Evolutionary conservation across 495 filamentous ascomycete genomes (phyloP), one percentile per base, ranked within the genome.

Genomic region (Umbilicaria muhlenbergii): DNA sequence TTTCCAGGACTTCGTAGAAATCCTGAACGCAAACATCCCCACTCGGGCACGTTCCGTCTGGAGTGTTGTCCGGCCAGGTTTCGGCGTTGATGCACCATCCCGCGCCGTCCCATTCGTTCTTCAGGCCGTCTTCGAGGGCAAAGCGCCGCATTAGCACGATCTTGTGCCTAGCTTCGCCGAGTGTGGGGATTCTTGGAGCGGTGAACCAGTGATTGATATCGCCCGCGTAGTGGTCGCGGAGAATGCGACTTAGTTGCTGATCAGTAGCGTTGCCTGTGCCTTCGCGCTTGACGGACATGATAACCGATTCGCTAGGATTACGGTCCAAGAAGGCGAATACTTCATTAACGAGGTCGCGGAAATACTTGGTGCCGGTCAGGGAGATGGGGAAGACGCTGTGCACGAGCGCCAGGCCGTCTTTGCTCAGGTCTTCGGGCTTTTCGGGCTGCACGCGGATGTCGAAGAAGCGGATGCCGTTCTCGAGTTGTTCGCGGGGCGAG

Each of bases 401-500:
- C 6, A 86, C 80, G 34, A 85, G 73, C 45, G 72, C 64, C 5
- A 83, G 62, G 44, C 65, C 67, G 47, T 80, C 75, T 34, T 68
- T 69, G 41, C 49, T 60, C 0, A 68, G 59, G 36, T 80, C 64
- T 14, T 73, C 64, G 5, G 75, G 72, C 51, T 66, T 62, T 32
- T 71, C 62, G 4, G 74, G 74, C 52, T 83, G 75, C 34, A 84
- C 83, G 36, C 91, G 79, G 47, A 98, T 77, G 57, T 98, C 91
- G 51, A 98, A 77, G 67, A 94, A 96, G 41, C 91, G 85, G 17
- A 96, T 79, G 32, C 91, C 91, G 62, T 94, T 92, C 39, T 80
- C 64, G 39, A 98, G 73, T 57, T 98, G 91, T 38, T 75, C 74
- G 36, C 66, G 68, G 5, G 86, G 71, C 36, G 72, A 64, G 18